phyloP scores from a whole-genome alignment of 345 rosid genomes.

The Arabis hirsuta region DNA sequence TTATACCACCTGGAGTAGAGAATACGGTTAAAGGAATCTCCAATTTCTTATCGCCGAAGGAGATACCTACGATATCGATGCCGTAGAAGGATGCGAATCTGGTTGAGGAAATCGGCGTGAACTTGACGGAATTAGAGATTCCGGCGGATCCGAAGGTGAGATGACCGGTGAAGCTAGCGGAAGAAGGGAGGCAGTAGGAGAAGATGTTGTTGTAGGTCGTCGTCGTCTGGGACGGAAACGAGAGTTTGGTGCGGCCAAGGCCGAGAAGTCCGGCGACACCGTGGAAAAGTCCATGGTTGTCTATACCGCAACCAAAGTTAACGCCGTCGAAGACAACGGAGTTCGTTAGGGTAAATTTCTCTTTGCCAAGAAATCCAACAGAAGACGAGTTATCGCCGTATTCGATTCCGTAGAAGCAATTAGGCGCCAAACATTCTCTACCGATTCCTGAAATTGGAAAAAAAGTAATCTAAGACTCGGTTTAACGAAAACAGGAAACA shows the following conservation, averaged over 20 bases:
- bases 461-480: neutral
- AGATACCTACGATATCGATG: slow-evolving; percentile 52
- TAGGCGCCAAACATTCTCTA: slow-evolving; percentile 47
- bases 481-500: neutral
- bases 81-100: slow-evolving; percentile 53
- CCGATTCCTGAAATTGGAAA: slow-evolving; percentile 36
- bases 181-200: slow-evolving; percentile 82
- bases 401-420: slow-evolving; percentile 60
- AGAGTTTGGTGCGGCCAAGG: slow-evolving; percentile 66
- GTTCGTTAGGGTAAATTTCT: slow-evolving; percentile 55
- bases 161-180: slow-evolving; percentile 61
- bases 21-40: slow-evolving; percentile 50
- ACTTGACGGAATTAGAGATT: slow-evolving; percentile 47
- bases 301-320: slow-evolving; percentile 73
- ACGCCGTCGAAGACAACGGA: slow-evolving; percentile 50
- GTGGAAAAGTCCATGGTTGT: slow-evolving; percentile 59
- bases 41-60: slow-evolving; percentile 52
- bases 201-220: slow-evolving; percentile 56
- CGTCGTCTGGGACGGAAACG: slow-evolving; percentile 68
- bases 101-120: slow-evolving; percentile 54
- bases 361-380: slow-evolving; percentile 58
- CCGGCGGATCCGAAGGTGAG: slow-evolving; percentile 60
- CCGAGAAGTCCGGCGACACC: slow-evolving; percentile 72
- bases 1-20: slow-evolving; percentile 51
- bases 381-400: slow-evolving; percentile 69